phyloP scores from a whole-genome alignment of 495 filamentous ascomycete genomes.

The Chaetomium tenue region DNA sequence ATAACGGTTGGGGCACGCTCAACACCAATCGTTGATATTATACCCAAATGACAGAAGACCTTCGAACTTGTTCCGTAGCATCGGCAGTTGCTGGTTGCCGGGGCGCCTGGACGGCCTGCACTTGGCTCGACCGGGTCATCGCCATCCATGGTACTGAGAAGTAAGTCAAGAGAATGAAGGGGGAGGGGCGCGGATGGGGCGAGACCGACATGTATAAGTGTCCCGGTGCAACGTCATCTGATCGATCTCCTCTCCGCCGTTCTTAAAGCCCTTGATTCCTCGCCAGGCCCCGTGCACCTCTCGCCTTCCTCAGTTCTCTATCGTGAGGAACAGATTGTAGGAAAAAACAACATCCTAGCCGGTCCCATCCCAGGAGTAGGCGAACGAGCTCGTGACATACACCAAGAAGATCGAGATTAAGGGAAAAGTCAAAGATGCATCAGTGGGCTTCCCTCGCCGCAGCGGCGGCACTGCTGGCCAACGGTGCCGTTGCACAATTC shows the following conservation, averaged over 20 bases:
- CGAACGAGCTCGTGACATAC: conserved; percentile 21
- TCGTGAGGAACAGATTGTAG: not conserved
- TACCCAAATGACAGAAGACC: conserved; percentile 39
- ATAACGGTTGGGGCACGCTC: conserved; percentile 35
- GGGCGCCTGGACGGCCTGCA: conserved; percentile 25
- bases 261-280: not conserved
- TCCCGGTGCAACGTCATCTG: conserved; percentile 14
- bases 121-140: conserved; percentile 24
- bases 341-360: not conserved
- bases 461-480: conserved; percentile 47
- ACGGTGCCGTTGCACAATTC: conserved; percentile 45
- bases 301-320: not conserved
- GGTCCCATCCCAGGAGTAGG: not conserved
- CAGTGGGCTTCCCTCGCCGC: conserved; percentile 48
- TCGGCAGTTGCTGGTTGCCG: conserved; percentile 45
- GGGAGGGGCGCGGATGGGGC: not conserved
- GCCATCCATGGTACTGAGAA: not conserved
- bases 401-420: not conserved
- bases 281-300: not conserved
- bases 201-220: conserved; percentile 16
- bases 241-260: not conserved
- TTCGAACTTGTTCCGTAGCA: conserved; percentile 41
- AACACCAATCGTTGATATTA: conserved; percentile 41
- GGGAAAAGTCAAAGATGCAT: conserved; percentile 41
- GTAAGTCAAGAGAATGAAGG: not conserved